Evolutionary conservation across 1,139 yeast genomes (phyloP).

Genomic region (Casaregolazyma suthepensis): DNA sequence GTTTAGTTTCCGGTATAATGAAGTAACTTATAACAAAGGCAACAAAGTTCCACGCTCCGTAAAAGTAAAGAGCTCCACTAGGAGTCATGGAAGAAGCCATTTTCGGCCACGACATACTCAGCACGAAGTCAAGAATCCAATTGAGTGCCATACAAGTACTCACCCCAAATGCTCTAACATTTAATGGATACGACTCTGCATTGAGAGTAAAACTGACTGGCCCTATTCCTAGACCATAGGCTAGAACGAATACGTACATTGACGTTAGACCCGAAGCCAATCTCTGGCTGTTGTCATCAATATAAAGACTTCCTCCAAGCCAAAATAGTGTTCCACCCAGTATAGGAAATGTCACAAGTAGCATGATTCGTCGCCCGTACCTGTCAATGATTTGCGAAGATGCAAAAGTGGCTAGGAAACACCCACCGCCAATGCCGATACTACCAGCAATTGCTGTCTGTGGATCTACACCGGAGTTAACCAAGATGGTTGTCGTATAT

Average conservation of each 20-base stretch:
- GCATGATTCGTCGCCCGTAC: conserved; percentile 9
- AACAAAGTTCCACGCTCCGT: conserved; percentile 11
- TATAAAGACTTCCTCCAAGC: conserved; percentile 9
- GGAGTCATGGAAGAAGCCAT: conserved; percentile 9
- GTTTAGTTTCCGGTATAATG: conserved; percentile 11
- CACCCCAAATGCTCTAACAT: conserved; percentile 66
- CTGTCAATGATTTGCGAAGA: conserved; percentile 10
- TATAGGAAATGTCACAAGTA: conserved; percentile 9
- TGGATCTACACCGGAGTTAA: conserved; percentile 8
- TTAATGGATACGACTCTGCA: conserved; percentile 66
- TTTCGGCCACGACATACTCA: conserved; percentile 55
- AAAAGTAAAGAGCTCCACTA: conserved; percentile 12
- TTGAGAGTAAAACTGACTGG: conserved; percentile 71
- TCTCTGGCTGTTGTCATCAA: conserved; percentile 5
- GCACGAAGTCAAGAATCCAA: conserved; percentile 55
- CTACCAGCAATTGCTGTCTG: conserved; percentile 11
- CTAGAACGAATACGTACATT: conserved; percentile 52
- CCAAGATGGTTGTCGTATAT: conserved; percentile 9
- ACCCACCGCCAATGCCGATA: conserved; percentile 11
- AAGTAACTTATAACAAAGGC: conserved; percentile 10
- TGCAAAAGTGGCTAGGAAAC: conserved; percentile 9
- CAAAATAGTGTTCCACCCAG: conserved; percentile 51
- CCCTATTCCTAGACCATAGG: conserved; percentile 66
- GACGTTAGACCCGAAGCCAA: conserved; percentile 11
- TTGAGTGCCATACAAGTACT: conserved; percentile 65